Conservation (phyloP, 257 asterid species). For the Agastache rugosa region DNA sequence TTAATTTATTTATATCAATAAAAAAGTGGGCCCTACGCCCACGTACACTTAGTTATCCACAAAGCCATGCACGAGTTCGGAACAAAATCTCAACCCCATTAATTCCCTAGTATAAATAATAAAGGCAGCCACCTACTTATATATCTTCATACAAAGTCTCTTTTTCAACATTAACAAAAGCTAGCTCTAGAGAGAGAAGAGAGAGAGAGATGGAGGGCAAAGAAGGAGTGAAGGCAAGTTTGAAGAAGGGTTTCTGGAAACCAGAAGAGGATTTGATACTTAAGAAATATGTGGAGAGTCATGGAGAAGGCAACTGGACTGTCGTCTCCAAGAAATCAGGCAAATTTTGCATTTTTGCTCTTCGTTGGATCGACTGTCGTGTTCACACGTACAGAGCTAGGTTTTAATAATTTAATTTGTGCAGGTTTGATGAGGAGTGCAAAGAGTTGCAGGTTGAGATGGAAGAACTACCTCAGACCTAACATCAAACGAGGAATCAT, state of each 20-base stretch:
- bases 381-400: background rate
- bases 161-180: background rate
- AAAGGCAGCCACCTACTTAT: background rate
- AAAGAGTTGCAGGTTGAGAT: constrained; percentile 70
- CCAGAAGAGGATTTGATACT: constrained; percentile 67
- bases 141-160: background rate
- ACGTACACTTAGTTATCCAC: too few relatives aligned
- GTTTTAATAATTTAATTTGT: background rate
- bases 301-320: constrained; percentile 70
- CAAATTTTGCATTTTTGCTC: constrained; percentile 2
- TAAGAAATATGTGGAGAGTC: constrained; percentile 59
- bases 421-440: constrained; percentile 60
- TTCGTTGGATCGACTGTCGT: too few relatives aligned
- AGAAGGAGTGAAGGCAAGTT: constrained; percentile 19
- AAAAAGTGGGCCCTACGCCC: background rate
- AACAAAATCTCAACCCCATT: background rate
- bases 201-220: constrained; percentile 41
- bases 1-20: too few relatives aligned
- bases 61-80: constrained; percentile 13
- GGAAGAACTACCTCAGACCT: constrained; percentile 72
- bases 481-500: constrained; percentile 67
- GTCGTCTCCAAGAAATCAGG: constrained; percentile 59
- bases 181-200: constrained; percentile 12
- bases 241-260: constrained; percentile 71
- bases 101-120: constrained; percentile 23